These are phyloP conservation scores for Chaetomidium leptoderma DNA, from an alignment of 495 filamentous ascomycete species.

Conservation along the genomic window DNA sequence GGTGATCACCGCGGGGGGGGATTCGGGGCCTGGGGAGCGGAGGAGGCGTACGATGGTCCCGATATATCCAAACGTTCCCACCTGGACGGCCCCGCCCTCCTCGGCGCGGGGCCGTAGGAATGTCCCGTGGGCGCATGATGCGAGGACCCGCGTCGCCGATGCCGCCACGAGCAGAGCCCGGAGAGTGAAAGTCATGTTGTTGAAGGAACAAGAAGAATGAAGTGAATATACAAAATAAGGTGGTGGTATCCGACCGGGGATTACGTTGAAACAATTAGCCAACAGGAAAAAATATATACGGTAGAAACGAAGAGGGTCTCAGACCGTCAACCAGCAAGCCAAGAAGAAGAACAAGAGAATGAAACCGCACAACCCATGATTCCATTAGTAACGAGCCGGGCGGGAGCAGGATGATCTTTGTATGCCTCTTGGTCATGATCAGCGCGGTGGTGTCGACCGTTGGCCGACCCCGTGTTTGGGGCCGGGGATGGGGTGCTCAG, in stretches of 20 bases:
- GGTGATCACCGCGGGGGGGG: no score
- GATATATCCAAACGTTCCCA: constrained; percentile 48
- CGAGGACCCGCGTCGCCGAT: constrained; percentile 28
- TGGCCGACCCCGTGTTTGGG: constrained; percentile 6
- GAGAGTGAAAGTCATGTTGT: constrained; percentile 19
- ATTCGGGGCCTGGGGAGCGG: background rate
- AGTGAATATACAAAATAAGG: background rate
- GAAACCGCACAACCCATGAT: constrained; percentile 17
- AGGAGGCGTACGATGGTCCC: constrained; percentile 31
- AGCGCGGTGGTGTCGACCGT: background rate
- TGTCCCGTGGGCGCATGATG: constrained; percentile 31
- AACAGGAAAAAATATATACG: constrained; percentile 1
- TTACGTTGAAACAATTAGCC: constrained; percentile 4
- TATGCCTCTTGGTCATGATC: background rate
- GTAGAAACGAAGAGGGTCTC: constrained; percentile 21
- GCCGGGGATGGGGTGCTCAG: background rate
- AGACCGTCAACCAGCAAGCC: constrained; percentile 24
- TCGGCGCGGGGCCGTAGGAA: constrained; percentile 37
- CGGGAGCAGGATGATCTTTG: constrained; percentile 10
- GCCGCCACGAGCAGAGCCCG: constrained; percentile 22
- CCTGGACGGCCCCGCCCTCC: constrained; percentile 29
- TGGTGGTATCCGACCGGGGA: background rate
- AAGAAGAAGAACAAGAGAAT: constrained; percentile 14
- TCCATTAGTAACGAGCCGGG: background rate
- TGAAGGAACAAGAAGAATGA: background rate